These are phyloP conservation scores for Microstroma glucosiphilum DNA, from an alignment of 1,284 basidiomycete genomes.

Conservation along the genomic window DNA sequence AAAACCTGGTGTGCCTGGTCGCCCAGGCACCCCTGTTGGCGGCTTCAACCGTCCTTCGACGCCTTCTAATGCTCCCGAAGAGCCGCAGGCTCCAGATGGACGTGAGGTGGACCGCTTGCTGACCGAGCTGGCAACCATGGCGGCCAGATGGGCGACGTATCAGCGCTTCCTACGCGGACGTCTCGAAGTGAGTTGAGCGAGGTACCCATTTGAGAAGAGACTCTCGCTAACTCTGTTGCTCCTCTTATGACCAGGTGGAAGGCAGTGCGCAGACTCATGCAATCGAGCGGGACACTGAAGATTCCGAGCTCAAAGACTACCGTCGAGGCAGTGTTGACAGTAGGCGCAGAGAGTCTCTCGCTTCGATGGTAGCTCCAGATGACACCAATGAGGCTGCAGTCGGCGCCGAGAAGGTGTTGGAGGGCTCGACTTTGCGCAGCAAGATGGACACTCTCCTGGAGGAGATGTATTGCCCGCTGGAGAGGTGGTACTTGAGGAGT, in stretches of 20 bases:
- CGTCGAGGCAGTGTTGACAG: constrained; percentile 3
- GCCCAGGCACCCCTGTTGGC: constrained; percentile 8
- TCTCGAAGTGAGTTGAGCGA: constrained; percentile 60
- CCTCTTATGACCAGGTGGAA: too few relatives aligned
- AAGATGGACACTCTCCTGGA: constrained; percentile 56
- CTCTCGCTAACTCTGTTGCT: too few relatives aligned
- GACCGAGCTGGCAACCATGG: constrained; percentile 79
- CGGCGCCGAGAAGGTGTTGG: not conserved
- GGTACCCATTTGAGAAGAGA: too few relatives aligned
- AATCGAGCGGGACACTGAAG: not conserved
- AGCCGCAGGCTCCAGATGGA: constrained; percentile 69
- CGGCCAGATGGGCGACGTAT: constrained; percentile 85
- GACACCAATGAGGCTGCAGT: not conserved
- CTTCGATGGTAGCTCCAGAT: not conserved
- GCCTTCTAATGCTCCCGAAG: constrained; percentile 38
- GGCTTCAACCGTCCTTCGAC: not conserved
- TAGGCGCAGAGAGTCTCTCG: not conserved
- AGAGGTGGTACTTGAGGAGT: constrained; percentile 83
- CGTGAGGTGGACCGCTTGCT: constrained; percentile 83
- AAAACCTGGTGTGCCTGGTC: constrained; percentile 12
- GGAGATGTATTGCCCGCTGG: constrained; percentile 78
- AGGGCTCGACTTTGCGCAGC: constrained; percentile 59
- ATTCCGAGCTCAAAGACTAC: constrained; percentile 4
- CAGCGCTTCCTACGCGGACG: constrained; percentile 74
- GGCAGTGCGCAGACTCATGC: not conserved